phyloP scores from a whole-genome alignment of 352 stramenopile genomes.

The Globisporangium spiculum region DNA sequence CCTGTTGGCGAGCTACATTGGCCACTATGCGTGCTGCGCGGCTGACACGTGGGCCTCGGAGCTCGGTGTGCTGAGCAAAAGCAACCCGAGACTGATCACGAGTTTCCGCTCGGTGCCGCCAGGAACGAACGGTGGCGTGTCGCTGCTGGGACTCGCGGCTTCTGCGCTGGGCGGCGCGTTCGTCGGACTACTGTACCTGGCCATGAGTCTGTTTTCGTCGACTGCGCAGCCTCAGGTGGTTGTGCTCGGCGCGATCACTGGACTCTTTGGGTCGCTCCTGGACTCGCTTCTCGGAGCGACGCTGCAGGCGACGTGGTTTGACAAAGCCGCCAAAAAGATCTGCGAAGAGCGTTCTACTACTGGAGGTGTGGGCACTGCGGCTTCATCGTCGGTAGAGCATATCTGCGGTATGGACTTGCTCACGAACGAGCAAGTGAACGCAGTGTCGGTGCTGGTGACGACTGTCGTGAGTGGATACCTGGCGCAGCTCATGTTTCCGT shows the following conservation, averaged over 20 bases:
- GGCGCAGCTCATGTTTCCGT: constrained; percentile 22
- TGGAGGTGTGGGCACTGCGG: too few species aligned
- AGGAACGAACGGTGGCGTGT: constrained; percentile 95
- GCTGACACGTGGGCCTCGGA: constrained; percentile 96
- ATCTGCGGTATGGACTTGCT: constrained; percentile 43
- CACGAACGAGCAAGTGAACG: constrained; percentile 76
- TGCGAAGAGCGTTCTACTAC: constrained; percentile 30
- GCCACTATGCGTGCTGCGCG: constrained; percentile 92
- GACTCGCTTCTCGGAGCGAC: constrained; percentile 86
- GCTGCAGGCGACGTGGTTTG: constrained; percentile 75
- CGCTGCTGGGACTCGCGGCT: constrained; percentile 68
- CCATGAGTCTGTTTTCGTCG: constrained; percentile 31
- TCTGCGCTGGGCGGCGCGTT: constrained; percentile 86
- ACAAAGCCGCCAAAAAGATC: constrained; percentile 51
- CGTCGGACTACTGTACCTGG: constrained; percentile 77
- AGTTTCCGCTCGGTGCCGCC: constrained; percentile 72
- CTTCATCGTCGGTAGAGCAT: constrained; percentile 9
- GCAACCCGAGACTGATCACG: constrained; percentile 86
- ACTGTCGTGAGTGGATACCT: constrained; percentile 43
- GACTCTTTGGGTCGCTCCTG: constrained; percentile 71
- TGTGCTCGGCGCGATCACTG: constrained; percentile 48
- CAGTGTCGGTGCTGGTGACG: constrained; percentile 58
- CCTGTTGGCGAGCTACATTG: constrained; percentile 78
- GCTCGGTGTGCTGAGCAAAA: constrained; percentile 87
- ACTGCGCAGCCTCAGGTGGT: constrained; percentile 51